Percentiles rank a stretch among this genome's conserved stretches.
Evolutionary conservation across 495 filamentous ascomycete species (phyloP).

Genomic region (Aspergillus conjunctus): DNA sequence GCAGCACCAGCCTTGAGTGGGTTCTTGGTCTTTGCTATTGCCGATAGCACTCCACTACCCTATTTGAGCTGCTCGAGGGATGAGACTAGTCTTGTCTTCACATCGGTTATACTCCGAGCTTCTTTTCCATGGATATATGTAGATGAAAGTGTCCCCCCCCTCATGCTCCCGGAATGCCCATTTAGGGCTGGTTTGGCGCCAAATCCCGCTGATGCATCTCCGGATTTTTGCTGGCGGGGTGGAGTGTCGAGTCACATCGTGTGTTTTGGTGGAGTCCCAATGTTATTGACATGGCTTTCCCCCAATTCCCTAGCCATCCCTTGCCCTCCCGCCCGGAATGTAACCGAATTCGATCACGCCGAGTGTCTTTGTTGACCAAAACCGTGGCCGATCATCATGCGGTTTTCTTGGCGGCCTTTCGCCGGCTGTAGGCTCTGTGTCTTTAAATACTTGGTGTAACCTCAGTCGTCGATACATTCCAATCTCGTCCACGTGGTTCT

Average conservation of each 20-base stretch:
- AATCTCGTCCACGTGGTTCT: not conserved
- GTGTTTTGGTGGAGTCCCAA: not conserved
- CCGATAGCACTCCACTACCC: not conserved
- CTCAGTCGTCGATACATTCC: slow-evolving; percentile 5
- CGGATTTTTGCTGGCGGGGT: slow-evolving; percentile 8
- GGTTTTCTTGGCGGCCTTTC: not conserved
- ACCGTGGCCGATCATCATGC: slow-evolving; percentile 9
- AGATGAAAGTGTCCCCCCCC: not conserved
- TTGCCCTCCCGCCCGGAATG: slow-evolving; percentile 25
- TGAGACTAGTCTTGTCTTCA: not conserved
- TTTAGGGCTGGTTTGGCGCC: slow-evolving; percentile 5
- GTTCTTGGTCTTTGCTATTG: not conserved
- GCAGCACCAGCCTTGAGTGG: not conserved
- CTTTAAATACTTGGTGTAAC: slow-evolving; percentile 9
- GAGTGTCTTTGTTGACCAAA: slow-evolving; percentile 1
- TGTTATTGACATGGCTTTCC: not conserved
- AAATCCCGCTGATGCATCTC: slow-evolving; percentile 11
- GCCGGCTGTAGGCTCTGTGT: not conserved
- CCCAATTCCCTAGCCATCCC: not conserved
- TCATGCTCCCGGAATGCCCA: slow-evolving; percentile 8
- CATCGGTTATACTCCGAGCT: not conserved
- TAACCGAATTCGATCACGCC: slow-evolving; percentile 26
- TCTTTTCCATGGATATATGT: not conserved
- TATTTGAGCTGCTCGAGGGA: not conserved
- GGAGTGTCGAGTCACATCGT: not conserved